These are phyloP conservation scores for Ogataea thermomethanolica DNA, from an alignment of 805 yeast species.

Conservation along the genomic window DNA sequence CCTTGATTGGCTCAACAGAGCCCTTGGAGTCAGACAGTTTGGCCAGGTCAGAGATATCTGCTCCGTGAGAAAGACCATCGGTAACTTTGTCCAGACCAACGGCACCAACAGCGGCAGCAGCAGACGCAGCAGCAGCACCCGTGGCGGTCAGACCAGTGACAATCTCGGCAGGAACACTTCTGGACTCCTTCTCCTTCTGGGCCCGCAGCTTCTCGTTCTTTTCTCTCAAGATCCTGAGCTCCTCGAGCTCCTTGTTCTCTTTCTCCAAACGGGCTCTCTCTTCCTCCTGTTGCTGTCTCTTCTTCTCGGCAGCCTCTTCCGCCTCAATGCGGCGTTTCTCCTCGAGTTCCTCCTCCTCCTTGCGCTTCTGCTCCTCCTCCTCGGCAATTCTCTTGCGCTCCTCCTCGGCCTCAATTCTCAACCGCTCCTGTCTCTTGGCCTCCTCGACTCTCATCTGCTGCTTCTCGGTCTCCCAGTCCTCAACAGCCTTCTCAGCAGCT, in stretches of 20 bases:
- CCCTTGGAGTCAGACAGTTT: constrained; percentile 12
- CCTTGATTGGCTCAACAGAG: constrained; percentile 34
- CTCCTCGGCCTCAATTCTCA: constrained; percentile 37
- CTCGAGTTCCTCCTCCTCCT: constrained; percentile 24
- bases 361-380: constrained; percentile 32
- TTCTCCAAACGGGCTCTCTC: constrained; percentile 37
- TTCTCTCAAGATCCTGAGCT: constrained; percentile 37
- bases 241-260: constrained; percentile 40
- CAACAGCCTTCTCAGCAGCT: constrained; percentile 40
- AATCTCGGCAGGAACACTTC: constrained; percentile 1
- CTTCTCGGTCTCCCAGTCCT: constrained; percentile 45
- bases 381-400: constrained; percentile 41
- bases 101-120: constrained; percentile 23
- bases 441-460: constrained; percentile 41
- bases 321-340: too few relatives aligned
- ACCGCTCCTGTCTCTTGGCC: constrained; percentile 44
- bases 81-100: constrained; percentile 24
- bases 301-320: too few relatives aligned
- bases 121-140: constrained; percentile 23
- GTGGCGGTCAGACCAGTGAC: constrained; percentile 21
- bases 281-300: constrained; percentile 11
- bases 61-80: constrained; percentile 13
- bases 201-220: constrained; percentile 35
- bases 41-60: constrained; percentile 12
- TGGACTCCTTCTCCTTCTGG: constrained; percentile 1